phyloP scores from a whole-genome alignment of 164 flowering plant genomes.

The grape (Vitis vinifera) region ASM3070453v1 NC_081822.1:24310001-24310500 shows the following conservation, averaged over 20 bases:
- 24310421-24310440: too few species aligned
- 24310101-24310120: conserved; percentile 74
- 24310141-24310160: conserved; percentile 88
- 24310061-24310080: conserved; percentile 63
- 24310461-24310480: too few species aligned
- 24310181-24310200: conserved; percentile 84
- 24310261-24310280: too few species aligned
- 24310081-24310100: conserved; percentile 60
- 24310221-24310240: neutral
- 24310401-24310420: too few species aligned
- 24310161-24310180: conserved; percentile 88
- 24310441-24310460: too few species aligned
- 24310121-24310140: conserved; percentile 78
- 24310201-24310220: conserved; percentile 73
- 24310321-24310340: too few species aligned
- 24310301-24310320: too few species aligned
- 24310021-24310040: conserved; percentile 48
- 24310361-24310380: too few species aligned
- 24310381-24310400: too few species aligned
- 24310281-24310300: too few species aligned
- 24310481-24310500: too few species aligned
- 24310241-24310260: neutral
- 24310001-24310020: conserved; percentile 62
- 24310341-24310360: too few species aligned
- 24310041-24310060: conserved; percentile 63